Evolutionary conservation across 768 basidiomycete species (phyloP), one percentile per base, ranked within the genome.

Genomic region (Lactifluus piperatus): DNA sequence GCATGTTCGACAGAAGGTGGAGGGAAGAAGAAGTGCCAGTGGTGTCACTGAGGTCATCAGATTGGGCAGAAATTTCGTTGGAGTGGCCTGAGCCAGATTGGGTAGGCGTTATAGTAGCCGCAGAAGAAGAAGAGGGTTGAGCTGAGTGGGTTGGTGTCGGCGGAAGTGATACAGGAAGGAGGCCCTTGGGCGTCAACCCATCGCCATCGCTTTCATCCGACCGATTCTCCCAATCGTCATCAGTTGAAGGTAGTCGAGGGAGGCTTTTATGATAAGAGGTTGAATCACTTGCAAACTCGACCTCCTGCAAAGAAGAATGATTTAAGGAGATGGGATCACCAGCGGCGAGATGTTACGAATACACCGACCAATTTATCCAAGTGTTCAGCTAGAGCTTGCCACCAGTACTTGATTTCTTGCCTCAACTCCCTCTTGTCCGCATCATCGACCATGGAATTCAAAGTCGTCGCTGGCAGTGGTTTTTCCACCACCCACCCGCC

Each of bases 391-490:
- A 88, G 70, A 18, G 78, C 77, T 64, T 82, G 79, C 85, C 85
- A 88, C 83, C 84, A 88, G 32, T 62, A 65, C 67, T 74, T 77
- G 59, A 88, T 86, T 67, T 88, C 83, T 55, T 74, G 70, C 57
- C 83, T 69, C n/a, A 88, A 68, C 3, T 69, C 63, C 39, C 74
- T 74, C 68, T 77, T 82, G 60, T 79, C 79, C 22, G 74, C 73
- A 32, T 70, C 69, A 13, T 50, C 62, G 9, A 53, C 60, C 30
- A 60, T 48, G 7, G 30, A 37, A 36, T 26, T 62, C 14, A 41
- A 29, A 10, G n/a, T 14, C 13, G 51, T 37, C 9, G 41, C 37
- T 22, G 54, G 56, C 9, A 54, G 57, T 7, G 56, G 20, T 18
- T 47, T 45, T 57, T 63, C 66, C 45, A 69, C 66, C 18, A 37